phyloP scores from a whole-genome alignment of 1,139 yeast species.

The Suhomyces bribrorum region DNA sequence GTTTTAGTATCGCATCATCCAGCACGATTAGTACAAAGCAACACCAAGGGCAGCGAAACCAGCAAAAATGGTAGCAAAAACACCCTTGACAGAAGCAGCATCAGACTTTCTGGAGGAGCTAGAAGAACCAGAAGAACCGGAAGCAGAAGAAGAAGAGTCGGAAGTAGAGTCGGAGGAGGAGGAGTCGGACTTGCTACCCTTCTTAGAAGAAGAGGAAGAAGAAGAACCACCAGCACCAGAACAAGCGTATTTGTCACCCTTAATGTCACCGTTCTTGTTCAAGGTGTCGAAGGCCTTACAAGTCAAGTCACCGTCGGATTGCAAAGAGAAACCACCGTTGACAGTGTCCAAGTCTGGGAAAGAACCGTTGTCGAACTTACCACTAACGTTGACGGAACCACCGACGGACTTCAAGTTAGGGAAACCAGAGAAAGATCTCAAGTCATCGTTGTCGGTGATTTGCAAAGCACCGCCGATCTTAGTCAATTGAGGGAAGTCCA shows the following conservation, averaged over 20 bases:
- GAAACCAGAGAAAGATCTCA: slow-evolving; percentile 70
- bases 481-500: slow-evolving; percentile 71
- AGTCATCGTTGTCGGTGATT: slow-evolving; percentile 77
- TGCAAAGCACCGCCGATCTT: slow-evolving; percentile 86
- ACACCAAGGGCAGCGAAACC: slow-evolving; percentile 63
- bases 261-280: slow-evolving; percentile 73
- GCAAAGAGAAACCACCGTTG: slow-evolving; percentile 87
- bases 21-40: slow-evolving; percentile 54
- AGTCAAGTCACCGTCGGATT: slow-evolving; percentile 75
- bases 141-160: slow-evolving; percentile 26
- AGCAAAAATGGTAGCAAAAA: slow-evolving; percentile 54
- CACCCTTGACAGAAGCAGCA: slow-evolving; percentile 37
- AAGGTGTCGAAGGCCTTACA: slow-evolving; percentile 73
- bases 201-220: slow-evolving; percentile 51
- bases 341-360: slow-evolving; percentile 73
- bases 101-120: slow-evolving; percentile 26
- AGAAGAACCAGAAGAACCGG: slow-evolving; percentile 24
- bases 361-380: slow-evolving; percentile 79
- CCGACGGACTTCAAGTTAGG: slow-evolving; percentile 69
- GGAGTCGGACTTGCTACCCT: slow-evolving; percentile 31
- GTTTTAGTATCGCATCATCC: not conserved
- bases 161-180: slow-evolving; percentile 31
- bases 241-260: slow-evolving; percentile 88
- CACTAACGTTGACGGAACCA: slow-evolving; percentile 83
- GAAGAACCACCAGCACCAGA: slow-evolving; percentile 66